Evolutionary conservation across 2,329 filamentous ascomycete species (phyloP), one percentile per base, ranked within the genome.

Genomic region (Aspergillus thermomutatus): DNA sequence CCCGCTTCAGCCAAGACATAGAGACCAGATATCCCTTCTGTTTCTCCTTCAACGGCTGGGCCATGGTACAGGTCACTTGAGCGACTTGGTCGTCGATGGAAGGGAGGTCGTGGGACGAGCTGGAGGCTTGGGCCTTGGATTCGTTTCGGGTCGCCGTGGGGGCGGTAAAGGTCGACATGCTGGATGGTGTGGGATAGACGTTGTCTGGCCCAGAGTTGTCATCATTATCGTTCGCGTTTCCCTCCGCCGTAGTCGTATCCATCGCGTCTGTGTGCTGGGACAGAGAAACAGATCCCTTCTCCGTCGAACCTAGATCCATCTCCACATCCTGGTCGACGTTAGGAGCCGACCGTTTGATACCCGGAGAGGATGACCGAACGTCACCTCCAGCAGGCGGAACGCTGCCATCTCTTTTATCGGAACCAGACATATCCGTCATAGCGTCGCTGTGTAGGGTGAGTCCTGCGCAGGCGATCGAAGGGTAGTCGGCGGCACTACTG

Each of bases 11-110:
- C 94, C 94, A 97, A 57, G 81, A 81, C 51, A 82, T 83, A 1
- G 92, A 95, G 4, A 97, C 84, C 21, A 96, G 75, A 66, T 87
- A 96, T 14, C 88, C 90, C 54, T 85, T 82, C 57, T 90, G 84
- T n/a, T 87, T 87, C 60, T 92, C 89, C 57, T 84, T 75, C n/a
- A 87, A 72, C 7, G 83, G 80, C 49, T 82, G 79, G 37, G 72
- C 65, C 69, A 72, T 64, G 26, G 92, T 75, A 31, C 81, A 80
- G 65, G 84, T 82, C 51, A 97, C 90, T 40, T 85, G 85, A 56
- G 82, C 83, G 57, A 96, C 86, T 72, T 97, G 93, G 49, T 85
- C 82, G 63, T 90, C 87, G 60, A 86, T 78, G 3, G 80, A 74
- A 11, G 79, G 82, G 31, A 66, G 57, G 1, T 69, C 66, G 8